phyloP scores from a whole-genome alignment of 2,329 filamentous ascomycete genomes.

The Pseudocercospora vitis region DNA sequence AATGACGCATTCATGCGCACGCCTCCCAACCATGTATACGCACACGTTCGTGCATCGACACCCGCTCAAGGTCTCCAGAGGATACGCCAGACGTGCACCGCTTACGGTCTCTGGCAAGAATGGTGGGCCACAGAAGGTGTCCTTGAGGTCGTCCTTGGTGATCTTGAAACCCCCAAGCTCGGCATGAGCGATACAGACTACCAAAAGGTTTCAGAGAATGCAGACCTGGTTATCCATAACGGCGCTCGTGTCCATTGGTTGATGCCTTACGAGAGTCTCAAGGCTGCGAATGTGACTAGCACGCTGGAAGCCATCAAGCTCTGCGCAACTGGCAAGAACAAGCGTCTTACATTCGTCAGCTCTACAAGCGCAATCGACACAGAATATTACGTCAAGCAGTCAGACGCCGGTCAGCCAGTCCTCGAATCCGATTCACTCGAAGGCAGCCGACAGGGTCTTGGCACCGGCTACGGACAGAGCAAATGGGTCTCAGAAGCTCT shows the following conservation, averaged over 20 bases:
- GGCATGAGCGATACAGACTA: constrained; percentile 68
- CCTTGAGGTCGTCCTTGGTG: constrained; percentile 69
- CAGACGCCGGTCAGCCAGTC: constrained; percentile 66
- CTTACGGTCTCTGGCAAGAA: constrained; percentile 76
- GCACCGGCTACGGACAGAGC: constrained; percentile 85
- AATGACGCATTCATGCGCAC: constrained; percentile 67
- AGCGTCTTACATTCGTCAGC: constrained; percentile 77
- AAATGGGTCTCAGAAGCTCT: constrained; percentile 81
- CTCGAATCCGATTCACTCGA: constrained; percentile 74
- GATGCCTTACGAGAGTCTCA: constrained; percentile 69
- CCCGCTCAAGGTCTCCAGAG: constrained; percentile 61
- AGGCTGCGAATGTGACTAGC: constrained; percentile 73
- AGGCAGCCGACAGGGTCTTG: constrained; percentile 73
- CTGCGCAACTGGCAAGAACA: constrained; percentile 74
- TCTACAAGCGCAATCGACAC: constrained; percentile 82
- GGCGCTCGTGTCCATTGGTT: constrained; percentile 81
- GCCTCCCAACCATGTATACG: constrained; percentile 61
- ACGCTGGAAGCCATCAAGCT: constrained; percentile 75
- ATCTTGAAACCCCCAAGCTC: constrained; percentile 70
- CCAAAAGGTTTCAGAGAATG: constrained; percentile 63
- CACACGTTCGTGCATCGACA: constrained; percentile 71
- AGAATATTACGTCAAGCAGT: constrained; percentile 75
- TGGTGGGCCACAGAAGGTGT: constrained; percentile 60
- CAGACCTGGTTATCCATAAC: constrained; percentile 74
- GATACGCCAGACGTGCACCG: constrained; percentile 65